Evolutionary conservation across 2,329 filamentous ascomycete genomes (phyloP).

Genomic region (Sphaerostilbella broomeana): DNA sequence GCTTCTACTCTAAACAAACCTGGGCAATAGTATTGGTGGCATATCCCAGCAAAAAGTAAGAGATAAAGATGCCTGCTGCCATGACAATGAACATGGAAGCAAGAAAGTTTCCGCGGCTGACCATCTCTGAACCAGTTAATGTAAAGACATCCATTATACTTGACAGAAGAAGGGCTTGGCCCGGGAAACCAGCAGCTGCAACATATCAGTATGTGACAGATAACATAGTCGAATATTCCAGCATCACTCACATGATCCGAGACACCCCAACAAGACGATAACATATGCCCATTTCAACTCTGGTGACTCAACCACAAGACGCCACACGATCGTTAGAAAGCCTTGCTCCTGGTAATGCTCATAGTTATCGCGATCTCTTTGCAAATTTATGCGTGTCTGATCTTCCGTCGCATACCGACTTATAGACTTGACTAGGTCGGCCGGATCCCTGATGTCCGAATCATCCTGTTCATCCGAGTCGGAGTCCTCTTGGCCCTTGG

Average conservation of each 20-base stretch:
- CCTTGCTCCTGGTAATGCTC: constrained; percentile 32
- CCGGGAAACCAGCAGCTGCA: constrained; percentile 33
- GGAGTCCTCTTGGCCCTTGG: constrained; percentile 15
- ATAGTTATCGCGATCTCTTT: constrained; percentile 25
- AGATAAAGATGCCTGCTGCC: constrained; percentile 37
- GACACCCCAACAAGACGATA: constrained; percentile 24
- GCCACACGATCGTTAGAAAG: constrained; percentile 24
- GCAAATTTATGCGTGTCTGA: constrained; percentile 24
- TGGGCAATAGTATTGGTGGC: constrained; percentile 29
- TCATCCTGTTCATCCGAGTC: constrained; percentile 22
- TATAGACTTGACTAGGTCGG: constrained; percentile 24
- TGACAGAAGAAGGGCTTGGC: constrained; percentile 37
- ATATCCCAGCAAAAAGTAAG: constrained; percentile 36
- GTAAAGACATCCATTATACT: constrained; percentile 37
- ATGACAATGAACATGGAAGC: constrained; percentile 49
- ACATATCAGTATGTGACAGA: background rate
- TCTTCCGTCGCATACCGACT: constrained; percentile 27
- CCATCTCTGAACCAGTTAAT: constrained; percentile 26
- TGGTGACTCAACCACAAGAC: constrained; percentile 32
- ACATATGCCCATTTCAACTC: constrained; percentile 32
- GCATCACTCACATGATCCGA: constrained; percentile 21
- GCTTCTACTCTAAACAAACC: constrained; percentile 11
- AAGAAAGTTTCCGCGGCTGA: constrained; percentile 42
- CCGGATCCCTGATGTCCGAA: constrained; percentile 11
- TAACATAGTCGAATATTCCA: background rate